These are phyloP conservation scores for Porcisia hertigi DNA, from an alignment of 208 protist genomes.

Conservation along the genomic window DNA sequence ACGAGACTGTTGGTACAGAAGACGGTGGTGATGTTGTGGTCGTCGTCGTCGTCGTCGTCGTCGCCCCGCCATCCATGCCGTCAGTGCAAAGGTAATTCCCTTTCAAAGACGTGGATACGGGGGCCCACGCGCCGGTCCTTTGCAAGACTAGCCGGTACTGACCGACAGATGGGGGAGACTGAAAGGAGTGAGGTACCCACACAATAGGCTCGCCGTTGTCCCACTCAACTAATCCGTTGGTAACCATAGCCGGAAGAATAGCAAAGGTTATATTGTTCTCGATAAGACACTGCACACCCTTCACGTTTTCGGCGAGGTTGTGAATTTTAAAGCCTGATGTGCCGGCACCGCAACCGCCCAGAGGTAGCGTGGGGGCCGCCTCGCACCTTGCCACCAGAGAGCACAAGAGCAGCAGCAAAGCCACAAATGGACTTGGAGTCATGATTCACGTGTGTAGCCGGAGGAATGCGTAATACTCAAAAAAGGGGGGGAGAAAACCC, in stretches of 20 bases:
- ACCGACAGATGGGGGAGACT: slow-evolving; percentile 7
- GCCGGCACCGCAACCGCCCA: slow-evolving; percentile 21
- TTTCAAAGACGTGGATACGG: slow-evolving; percentile 12
- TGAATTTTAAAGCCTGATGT: slow-evolving; percentile 24
- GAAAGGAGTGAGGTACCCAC: slow-evolving; percentile 36
- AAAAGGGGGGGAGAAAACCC: not conserved
- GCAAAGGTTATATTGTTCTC: slow-evolving; percentile 27
- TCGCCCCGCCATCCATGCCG: slow-evolving; percentile 6
- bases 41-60: slow-evolving; percentile 21
- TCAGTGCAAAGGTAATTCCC: slow-evolving; percentile 46
- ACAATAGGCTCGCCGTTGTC: slow-evolving; percentile 36
- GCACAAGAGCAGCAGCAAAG: slow-evolving; percentile 12
- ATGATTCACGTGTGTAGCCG: not conserved
- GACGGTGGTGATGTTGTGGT: slow-evolving; percentile 15
- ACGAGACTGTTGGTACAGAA: slow-evolving; percentile 14
- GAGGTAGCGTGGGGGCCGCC: slow-evolving; percentile 8
- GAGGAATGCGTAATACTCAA: not conserved
- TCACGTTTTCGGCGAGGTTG: slow-evolving; percentile 36
- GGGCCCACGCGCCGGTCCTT: slow-evolving; percentile 38
- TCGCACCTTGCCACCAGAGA: slow-evolving; percentile 14
- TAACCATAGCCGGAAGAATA: slow-evolving; percentile 40
- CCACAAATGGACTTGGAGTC: not conserved
- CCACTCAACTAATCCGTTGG: slow-evolving; percentile 30
- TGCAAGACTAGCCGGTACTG: slow-evolving; percentile 41
- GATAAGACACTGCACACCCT: slow-evolving; percentile 36